These are phyloP conservation scores for Trametes versicolor DNA, from an alignment of 1,284 basidiomycete genomes.

Conservation along the genomic window DNA sequence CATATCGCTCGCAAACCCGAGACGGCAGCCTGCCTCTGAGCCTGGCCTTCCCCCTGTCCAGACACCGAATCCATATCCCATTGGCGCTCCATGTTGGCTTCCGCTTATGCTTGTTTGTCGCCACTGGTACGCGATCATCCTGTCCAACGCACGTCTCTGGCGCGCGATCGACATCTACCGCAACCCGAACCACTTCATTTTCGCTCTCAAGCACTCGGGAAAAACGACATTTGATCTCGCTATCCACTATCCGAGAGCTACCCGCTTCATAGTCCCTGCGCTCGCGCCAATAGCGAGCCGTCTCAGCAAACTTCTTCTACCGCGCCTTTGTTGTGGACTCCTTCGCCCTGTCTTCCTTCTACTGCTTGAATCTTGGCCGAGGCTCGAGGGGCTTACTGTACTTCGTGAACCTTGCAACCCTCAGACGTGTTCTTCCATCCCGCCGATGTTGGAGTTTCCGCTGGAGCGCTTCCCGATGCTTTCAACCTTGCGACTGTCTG, in stretches of 20 bases:
- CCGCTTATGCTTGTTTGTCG: slow-evolving; percentile 3
- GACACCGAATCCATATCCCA: not conserved
- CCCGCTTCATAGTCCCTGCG: not conserved
- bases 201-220: not conserved
- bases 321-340: no score
- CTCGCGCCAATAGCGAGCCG: not conserved
- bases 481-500: not conserved
- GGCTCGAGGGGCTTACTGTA: no score
- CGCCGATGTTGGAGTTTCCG: not conserved
- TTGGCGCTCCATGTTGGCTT: not conserved
- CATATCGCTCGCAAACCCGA: not conserved
- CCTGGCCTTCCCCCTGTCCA: no score
- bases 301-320: not conserved
- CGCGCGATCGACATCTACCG: not conserved
- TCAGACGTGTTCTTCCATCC: no score
- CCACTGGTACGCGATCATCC: not conserved
- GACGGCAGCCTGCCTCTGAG: no score
- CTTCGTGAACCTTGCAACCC: no score
- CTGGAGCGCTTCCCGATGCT: not conserved
- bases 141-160: not conserved
- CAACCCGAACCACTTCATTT: not conserved
- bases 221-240: not conserved
- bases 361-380: no score
- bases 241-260: not conserved
- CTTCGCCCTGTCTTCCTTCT: no score